phyloP scores from a whole-genome alignment of 2,329 filamentous ascomycete genomes.

The Thermochaetoides dissita region DNA sequence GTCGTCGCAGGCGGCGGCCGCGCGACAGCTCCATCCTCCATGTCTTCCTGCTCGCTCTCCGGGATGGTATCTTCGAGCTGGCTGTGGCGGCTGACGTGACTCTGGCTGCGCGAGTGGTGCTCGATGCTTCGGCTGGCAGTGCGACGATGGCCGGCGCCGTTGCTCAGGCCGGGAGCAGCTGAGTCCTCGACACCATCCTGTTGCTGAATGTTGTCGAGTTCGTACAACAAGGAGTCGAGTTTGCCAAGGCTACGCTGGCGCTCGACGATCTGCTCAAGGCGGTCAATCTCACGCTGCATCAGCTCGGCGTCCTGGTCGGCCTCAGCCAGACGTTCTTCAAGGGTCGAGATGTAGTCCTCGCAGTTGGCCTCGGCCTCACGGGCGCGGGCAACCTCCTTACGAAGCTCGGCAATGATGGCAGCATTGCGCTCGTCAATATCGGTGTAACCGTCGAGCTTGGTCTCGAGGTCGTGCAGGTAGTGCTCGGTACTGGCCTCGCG shows the following conservation, averaged over 20 bases:
- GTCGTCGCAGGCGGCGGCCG: not conserved
- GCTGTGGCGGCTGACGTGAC: conserved; percentile 39
- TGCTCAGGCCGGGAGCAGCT: conserved; percentile 24
- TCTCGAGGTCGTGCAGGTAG: conserved; percentile 83
- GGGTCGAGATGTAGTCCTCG: conserved; percentile 93
- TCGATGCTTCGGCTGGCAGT: conserved; percentile 26
- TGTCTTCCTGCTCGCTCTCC: conserved; percentile 36
- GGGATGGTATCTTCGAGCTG: conserved; percentile 41
- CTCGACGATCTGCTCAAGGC: conserved; percentile 87
- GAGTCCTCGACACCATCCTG: conserved; percentile 23
- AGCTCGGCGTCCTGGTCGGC: conserved; percentile 90
- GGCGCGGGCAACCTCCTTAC: conserved; percentile 77
- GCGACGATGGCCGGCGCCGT: conserved; percentile 30
- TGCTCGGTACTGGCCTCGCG: conserved; percentile 83
- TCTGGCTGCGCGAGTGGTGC: conserved; percentile 41
- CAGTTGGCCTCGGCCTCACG: conserved; percentile 80
- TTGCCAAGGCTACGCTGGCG: conserved; percentile 90
- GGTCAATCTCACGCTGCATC: conserved; percentile 92
- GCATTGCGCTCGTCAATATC: conserved; percentile 88
- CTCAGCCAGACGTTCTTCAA: conserved; percentile 90
- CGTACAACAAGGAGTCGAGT: conserved; percentile 79
- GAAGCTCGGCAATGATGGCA: conserved; percentile 69
- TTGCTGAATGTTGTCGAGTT: conserved; percentile 66
- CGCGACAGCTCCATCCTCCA: conserved; percentile 7
- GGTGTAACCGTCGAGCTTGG: conserved; percentile 77